phyloP scores from a whole-genome alignment of 345 rosid genomes.

The Arabidopsis arenosa region DNA sequence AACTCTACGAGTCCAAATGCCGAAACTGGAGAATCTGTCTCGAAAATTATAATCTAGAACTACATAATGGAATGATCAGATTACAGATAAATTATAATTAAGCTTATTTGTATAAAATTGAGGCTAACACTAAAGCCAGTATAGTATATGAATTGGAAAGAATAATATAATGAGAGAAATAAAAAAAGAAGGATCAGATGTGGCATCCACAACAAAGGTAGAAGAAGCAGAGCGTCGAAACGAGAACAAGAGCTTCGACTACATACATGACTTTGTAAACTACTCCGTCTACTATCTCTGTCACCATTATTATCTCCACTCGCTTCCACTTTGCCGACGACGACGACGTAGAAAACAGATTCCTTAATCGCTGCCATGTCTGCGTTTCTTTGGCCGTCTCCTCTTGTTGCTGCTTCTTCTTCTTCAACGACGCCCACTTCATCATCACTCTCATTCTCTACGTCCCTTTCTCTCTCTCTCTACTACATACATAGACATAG shows the following conservation, averaged over 20 bases:
- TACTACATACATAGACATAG: background rate
- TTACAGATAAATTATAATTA: slow-evolving; percentile 11
- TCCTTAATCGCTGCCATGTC: slow-evolving; percentile 41
- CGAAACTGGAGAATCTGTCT: background rate
- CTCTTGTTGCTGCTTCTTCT: slow-evolving; percentile 27
- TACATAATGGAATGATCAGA: slow-evolving; percentile 2
- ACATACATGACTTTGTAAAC: slow-evolving; percentile 60
- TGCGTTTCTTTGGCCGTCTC: slow-evolving; percentile 43
- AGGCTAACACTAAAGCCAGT: background rate
- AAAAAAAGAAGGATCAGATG: slow-evolving; percentile 40
- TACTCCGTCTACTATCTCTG: slow-evolving; percentile 52
- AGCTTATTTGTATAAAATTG: slow-evolving; percentile 1
- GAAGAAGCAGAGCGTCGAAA: slow-evolving; percentile 79
- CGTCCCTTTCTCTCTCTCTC: slow-evolving; percentile 12
- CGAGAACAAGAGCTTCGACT: slow-evolving; percentile 65
- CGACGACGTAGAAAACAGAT: slow-evolving; percentile 36
- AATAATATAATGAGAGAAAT: slow-evolving; percentile 18
- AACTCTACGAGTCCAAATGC: background rate
- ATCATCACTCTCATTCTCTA: slow-evolving; percentile 29
- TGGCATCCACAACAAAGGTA: slow-evolving; percentile 77
- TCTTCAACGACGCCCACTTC: slow-evolving; percentile 37
- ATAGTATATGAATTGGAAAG: slow-evolving; percentile 9
- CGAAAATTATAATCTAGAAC: background rate
- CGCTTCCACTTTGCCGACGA: slow-evolving; percentile 44
- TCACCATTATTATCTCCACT: slow-evolving; percentile 43